Conservation (phyloP, 768 basidiomycete species). For the Leucocoprinus birnbaumii region DNA sequence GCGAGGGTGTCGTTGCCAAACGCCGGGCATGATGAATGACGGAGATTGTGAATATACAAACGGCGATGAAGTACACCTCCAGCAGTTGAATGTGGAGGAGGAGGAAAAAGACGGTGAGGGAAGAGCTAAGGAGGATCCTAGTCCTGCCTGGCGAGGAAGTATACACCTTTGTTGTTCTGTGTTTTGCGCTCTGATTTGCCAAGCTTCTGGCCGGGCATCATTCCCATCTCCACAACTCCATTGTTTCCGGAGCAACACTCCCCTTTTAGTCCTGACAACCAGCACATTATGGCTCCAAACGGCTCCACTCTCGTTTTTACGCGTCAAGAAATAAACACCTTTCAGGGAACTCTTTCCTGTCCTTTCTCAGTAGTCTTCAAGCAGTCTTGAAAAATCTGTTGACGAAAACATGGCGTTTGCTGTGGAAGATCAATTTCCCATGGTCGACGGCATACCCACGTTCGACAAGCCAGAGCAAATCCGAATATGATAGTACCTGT, state of each 20-base stretch:
- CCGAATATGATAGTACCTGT: too few species aligned
- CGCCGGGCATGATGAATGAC: slow-evolving; percentile 21
- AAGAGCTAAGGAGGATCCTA: not conserved
- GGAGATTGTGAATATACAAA: not conserved
- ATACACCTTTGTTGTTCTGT: not conserved
- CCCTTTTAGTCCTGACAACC: not conserved
- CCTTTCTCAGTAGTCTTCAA: too few species aligned
- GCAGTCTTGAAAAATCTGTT: not conserved
- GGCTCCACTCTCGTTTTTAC: too few species aligned
- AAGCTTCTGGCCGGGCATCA: not conserved
- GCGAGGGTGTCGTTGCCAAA: slow-evolving; percentile 47
- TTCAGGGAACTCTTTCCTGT: too few species aligned
- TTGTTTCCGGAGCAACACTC: not conserved
- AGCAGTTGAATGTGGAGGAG: slow-evolving; percentile 3
- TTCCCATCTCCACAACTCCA: not conserved
- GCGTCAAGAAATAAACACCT: not conserved
- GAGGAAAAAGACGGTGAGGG: not conserved
- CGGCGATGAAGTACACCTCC: not conserved
- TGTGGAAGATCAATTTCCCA: too few species aligned
- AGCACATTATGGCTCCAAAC: too few species aligned
- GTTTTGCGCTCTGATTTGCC: slow-evolving; percentile 2
- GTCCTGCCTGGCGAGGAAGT: not conserved
- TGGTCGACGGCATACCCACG: not conserved
- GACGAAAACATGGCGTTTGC: not conserved
- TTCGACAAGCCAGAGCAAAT: not conserved